Base-by-base conservation (phyloP, 1,284 basidiomycete species). In the Ceratobasidium sp. region DNA sequence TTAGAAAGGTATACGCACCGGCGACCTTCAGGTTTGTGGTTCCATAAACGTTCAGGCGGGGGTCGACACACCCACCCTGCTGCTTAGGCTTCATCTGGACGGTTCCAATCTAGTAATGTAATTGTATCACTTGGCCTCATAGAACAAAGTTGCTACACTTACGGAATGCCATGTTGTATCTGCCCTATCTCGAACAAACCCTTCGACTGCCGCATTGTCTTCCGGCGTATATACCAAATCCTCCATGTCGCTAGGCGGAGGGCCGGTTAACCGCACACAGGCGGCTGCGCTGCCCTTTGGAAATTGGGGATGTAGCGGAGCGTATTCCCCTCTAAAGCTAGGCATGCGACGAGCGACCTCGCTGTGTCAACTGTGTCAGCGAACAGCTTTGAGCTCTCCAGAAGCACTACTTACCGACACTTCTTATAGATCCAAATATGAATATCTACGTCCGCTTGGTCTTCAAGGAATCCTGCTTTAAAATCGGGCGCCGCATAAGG, bases 51-150 rank as follows among this genome's bases (percentile, higher is more conserved):
- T 89, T 89, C 57, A 93, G 80, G 1, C 82, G 83, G 2, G 86
- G 76, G 77, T 92, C 89, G 7, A 92, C 89, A 0, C 91, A 91
- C 15, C 90, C 91, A 2, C 85, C 85, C 64, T 84, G 75, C 17
- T 86, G 84, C 29, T 86, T 84, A 0, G 87, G 84, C 79, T 89
- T 90, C 90, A 92, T 92, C 0, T 88, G 86, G 76, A 90, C 91
- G 0, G 90, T 92, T 19, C 89, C 89, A 45, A 89, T 83, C 88
- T 89, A 74, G 9, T 53, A 29, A 59, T 31, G 27, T 31, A 57
- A 33, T 31, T n/a, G 27, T 8, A n/a, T 45, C 22, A 62, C 24
- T 7, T 33, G 17, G 4, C 11, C 6, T 41, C 31, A 19, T 19
- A 56, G 24, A 22, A 50, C 27, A 29, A 36, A 11, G 44, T 50